Evolutionary conservation across 1,284 basidiomycete genomes (phyloP), one percentile per base, ranked within the genome.

Genomic region (Boletus smithii): DNA sequence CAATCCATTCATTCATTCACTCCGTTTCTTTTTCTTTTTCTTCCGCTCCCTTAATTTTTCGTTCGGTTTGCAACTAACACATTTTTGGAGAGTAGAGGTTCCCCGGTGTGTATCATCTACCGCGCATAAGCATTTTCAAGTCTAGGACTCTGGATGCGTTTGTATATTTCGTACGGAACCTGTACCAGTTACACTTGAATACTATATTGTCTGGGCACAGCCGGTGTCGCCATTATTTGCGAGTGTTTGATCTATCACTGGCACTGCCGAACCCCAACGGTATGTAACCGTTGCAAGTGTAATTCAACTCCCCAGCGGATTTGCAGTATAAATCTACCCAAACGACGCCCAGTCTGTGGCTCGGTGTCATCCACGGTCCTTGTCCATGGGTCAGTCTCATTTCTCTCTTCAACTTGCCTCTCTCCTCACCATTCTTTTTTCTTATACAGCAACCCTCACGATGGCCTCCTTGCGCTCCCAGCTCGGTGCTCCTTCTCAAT

Each of bases 381-480:
- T 67, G 35, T 46, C 38, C 29, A 20, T 41, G 67, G 54, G 63
- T 69, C 23, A 23, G 64, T 53, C 7, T 32, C 10, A 1, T 20
- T 2, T 9, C 9, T 20, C 29, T 24, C 17, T 24, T 8, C 30
- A 4, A 11, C 17, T 9, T 8, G 1, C 11, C 18, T 10, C 17
- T 8, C 26, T 4, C 11, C 50, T 62, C 23, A 46, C 40, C 17
- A 44, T 31, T n/a, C 20, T 42, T 45, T 36, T 58, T 24, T 41
- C 45, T 36, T 59, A 61, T 61, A 58, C 66, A 69, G 66, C 65
- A 44, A 54, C 63, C 31, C 61, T 73, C 51, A 50, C 69, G 33
- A 59, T 68, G 51, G 57, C 66, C 41, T 49, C 65, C 5, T 26
- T 69, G 32, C 54, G 59, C n/a, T 48, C 65, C 9, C 60, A 54